Evolutionary conservation across 352 stramenopile species (phyloP), one percentile per base, ranked within the genome.

Genomic region (Phytophthora melonis): DNA sequence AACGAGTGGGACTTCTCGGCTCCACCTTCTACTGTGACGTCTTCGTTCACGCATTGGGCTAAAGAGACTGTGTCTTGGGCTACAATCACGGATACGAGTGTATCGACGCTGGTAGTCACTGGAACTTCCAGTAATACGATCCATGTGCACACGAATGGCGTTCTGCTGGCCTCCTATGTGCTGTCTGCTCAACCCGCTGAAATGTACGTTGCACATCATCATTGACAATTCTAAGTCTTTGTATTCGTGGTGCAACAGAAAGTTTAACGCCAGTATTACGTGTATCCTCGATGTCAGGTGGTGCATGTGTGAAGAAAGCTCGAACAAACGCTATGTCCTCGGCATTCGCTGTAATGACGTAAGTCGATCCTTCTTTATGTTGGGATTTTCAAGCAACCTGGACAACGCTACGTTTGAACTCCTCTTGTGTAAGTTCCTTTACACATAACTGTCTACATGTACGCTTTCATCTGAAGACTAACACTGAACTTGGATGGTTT

Each of bases 341-440:
- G 74, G 72, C 10, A 75, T 93, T 13, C 73, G 75, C 11, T 92
- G 87, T 63, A 71, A 68, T 2, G 80, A 92, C 55, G 47, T 45
- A 13, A 74, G 83, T 5, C 72, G 76, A 2, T 90, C 80, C 11
- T 88, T 88, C 55, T 88, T 85, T 55, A 55, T 93, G 39, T 52
- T 93, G 4, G 74, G 63, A 8, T 81, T 93, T 70, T 79, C 69
- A 45, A 68, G 77, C n/a, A 63, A n/a, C 3, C 41, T 63, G 11
- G 39, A 75, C 14, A 67, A 77, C 14, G 56, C 68, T 9, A 77
- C 77, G 3, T 82, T 90, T 65, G 66, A 72, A 53, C 73, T 89
- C 16, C 68, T 90, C 18, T 66, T 88, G 52, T 80, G 82, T 88
- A 66, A 67, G 79, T 77, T 63, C 58, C 19, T 43, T 43, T 43